Evolutionary conservation across 371 early-diverging fungal genomes (phyloP).

Genomic region (Circinella umbellata): DNA sequence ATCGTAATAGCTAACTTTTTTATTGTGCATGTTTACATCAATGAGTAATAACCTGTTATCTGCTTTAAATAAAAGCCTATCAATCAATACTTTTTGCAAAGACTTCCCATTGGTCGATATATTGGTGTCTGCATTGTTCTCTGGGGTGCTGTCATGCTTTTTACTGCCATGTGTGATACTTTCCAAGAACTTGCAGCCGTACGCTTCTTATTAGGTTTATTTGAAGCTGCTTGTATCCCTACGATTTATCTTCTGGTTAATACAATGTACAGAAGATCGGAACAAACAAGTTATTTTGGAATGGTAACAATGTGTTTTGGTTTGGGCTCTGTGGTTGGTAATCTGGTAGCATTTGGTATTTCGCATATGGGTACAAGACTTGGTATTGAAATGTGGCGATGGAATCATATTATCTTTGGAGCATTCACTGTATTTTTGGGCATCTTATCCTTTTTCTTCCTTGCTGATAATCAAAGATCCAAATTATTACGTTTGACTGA

Average conservation of each 20-base stretch:
- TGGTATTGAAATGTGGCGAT: constrained; percentile 32
- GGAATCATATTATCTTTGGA: constrained; percentile 45
- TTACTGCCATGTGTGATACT: constrained; percentile 27
- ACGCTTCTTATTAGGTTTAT: constrained; percentile 38
- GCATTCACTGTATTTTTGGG: constrained; percentile 34
- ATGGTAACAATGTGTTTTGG: constrained; percentile 28
- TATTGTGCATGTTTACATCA: too few species aligned
- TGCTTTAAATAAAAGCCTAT: constrained; percentile 20
- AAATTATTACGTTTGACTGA: constrained; percentile 31
- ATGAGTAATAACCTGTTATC: too few species aligned
- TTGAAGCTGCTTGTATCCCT: constrained; percentile 40
- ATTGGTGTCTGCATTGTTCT: constrained; percentile 28
- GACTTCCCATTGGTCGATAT: constrained; percentile 26
- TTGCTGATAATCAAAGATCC: constrained; percentile 35
- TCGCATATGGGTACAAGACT: constrained; percentile 25
- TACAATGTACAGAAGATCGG: constrained; percentile 39
- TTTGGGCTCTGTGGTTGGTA: constrained; percentile 32
- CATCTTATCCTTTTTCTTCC: constrained; percentile 29
- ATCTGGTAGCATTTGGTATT: constrained; percentile 33
- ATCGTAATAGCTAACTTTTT: too few species aligned
- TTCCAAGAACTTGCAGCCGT: constrained; percentile 34
- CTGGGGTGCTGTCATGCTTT: constrained; percentile 32
- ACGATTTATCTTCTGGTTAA: constrained; percentile 30
- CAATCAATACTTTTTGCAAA: constrained; percentile 25
- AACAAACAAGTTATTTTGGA: constrained; percentile 33